A percentile compares a stretch with the other conserved stretches of the same genome.
Conservation (phyloP, 2,329 filamentous ascomycete genomes). For the Fusarium neocosmosporiellum region DNA sequence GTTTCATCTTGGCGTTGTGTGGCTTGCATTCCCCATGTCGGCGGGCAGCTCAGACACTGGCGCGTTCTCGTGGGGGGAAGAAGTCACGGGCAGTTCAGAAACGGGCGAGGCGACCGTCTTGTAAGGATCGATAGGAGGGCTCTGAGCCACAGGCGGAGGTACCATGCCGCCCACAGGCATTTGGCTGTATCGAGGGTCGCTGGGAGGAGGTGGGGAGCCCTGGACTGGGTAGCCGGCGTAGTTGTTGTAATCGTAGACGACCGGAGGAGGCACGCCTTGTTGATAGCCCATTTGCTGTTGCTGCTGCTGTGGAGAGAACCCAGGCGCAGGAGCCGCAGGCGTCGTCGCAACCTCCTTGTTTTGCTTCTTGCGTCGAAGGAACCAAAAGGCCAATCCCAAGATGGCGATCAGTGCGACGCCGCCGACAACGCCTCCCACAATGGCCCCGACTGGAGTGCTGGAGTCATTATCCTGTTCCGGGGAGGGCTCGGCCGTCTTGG, state of each 20-base stretch:
- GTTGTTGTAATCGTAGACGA: background rate
- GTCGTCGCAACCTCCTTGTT: background rate
- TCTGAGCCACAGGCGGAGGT: background rate
- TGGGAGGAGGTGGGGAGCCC: background rate
- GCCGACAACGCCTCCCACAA: slow-evolving; percentile 4
- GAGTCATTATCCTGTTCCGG: background rate
- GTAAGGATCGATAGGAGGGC: background rate
- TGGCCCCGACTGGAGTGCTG: background rate
- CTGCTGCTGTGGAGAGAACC: background rate
- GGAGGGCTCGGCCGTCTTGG: background rate
- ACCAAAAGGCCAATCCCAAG: background rate
- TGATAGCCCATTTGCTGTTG: background rate
- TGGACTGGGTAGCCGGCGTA: background rate
- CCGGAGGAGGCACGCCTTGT: background rate
- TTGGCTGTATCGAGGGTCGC: background rate
- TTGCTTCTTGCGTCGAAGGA: background rate
- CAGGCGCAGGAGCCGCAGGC: background rate
- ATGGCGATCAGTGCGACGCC: slow-evolving; percentile 2
- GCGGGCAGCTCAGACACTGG: background rate
- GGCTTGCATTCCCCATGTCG: background rate
- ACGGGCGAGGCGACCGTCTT: background rate
- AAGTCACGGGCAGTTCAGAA: background rate
- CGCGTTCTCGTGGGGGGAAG: background rate
- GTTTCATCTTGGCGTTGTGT: background rate
- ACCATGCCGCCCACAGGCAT: background rate